phyloP scores from a whole-genome alignment of 2,329 filamentous ascomycete species.

The Fusarium mexicanum region DNA sequence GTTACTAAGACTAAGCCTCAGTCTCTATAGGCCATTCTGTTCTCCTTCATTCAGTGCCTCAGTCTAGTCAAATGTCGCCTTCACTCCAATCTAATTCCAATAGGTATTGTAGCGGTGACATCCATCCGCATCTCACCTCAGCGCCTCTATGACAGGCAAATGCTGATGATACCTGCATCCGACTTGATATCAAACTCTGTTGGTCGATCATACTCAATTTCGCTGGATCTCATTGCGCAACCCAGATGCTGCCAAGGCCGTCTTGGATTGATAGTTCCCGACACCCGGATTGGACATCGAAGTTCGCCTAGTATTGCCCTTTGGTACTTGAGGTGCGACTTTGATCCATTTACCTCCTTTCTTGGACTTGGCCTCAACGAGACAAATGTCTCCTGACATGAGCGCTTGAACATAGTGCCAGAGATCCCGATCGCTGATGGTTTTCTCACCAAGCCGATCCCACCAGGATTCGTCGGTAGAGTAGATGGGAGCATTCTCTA shows the following conservation, averaged over 20 bases:
- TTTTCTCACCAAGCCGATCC: slow-evolving; percentile 6
- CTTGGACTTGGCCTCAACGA: slow-evolving; percentile 32
- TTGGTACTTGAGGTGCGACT: slow-evolving; percentile 2
- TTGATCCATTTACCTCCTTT: slow-evolving; percentile 24
- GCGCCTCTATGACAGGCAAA: background rate
- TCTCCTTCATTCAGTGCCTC: background rate
- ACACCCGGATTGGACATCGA: background rate
- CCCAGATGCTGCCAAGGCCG: slow-evolving; percentile 1
- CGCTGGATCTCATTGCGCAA: slow-evolving; percentile 21
- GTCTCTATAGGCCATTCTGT: background rate
- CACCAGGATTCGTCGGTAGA: slow-evolving; percentile 18
- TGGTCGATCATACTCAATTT: background rate
- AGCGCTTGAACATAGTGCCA: slow-evolving; percentile 32
- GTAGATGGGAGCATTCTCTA: slow-evolving; percentile 9
- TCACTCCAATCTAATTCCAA: background rate
- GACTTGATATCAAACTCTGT: background rate
- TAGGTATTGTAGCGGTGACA: background rate
- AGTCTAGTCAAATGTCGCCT: background rate
- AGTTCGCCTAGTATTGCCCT: background rate
- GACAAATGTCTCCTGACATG: slow-evolving; percentile 36
- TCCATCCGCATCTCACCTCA: background rate
- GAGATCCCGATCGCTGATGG: background rate
- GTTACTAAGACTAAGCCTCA: background rate
- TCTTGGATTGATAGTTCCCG: background rate
- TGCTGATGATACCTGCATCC: background rate